Evolutionary conservation across 2,329 filamentous ascomycete genomes (phyloP).

Genomic region (Gaeumannomyces tritici): DNA sequence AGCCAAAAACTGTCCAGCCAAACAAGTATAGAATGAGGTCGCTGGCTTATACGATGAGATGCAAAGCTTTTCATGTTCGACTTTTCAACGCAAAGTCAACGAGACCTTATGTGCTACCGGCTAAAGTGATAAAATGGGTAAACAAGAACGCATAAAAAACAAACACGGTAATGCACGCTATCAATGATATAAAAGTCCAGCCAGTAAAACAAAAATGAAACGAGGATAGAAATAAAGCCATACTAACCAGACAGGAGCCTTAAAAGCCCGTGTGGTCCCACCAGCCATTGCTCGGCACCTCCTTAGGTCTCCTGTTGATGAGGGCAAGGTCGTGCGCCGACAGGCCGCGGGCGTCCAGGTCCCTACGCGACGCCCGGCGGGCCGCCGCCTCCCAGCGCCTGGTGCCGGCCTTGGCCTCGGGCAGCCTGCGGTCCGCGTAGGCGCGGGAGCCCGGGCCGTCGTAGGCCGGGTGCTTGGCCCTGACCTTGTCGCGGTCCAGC

Average conservation of each 20-base stretch:
- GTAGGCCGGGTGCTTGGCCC: constrained; percentile 1
- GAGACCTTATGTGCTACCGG: too few relatives aligned
- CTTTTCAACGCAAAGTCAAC: too few relatives aligned
- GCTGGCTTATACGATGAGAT: too few relatives aligned
- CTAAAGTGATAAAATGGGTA: too few relatives aligned
- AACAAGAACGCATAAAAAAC: too few relatives aligned
- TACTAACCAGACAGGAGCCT: background rate
- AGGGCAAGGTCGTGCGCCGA: background rate
- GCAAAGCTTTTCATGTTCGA: too few relatives aligned
- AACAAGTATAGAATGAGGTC: background rate
- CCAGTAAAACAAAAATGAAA: background rate
- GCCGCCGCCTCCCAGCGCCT: background rate
- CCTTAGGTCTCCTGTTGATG: background rate
- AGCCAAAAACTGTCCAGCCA: background rate
- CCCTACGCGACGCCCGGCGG: background rate
- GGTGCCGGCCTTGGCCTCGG: background rate
- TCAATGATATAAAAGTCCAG: too few relatives aligned
- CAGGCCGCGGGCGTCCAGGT: background rate
- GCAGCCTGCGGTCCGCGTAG: background rate
- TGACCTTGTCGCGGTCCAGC: constrained; percentile 2
- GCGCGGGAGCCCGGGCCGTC: constrained; percentile 1
- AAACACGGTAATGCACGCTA: too few relatives aligned
- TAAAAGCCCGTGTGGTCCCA: background rate
- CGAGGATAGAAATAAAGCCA: background rate
- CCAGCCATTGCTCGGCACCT: background rate